phyloP scores from a whole-genome alignment of 352 stramenopile genomes.

The Thraustotheca clavata region DNA sequence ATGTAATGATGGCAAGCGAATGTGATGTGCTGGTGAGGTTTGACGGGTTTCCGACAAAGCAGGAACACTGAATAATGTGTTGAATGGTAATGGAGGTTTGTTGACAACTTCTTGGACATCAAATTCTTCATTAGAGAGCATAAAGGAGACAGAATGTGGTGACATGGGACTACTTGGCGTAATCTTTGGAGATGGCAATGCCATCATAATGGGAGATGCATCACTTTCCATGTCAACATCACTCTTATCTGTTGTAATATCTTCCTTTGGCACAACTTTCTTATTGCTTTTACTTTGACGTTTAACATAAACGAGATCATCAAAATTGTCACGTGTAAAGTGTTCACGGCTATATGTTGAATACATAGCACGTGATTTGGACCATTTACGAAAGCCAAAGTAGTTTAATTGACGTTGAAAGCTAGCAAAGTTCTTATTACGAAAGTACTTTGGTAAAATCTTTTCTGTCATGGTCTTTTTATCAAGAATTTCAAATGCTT shows the following conservation, averaged over 20 bases:
- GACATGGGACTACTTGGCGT: background rate
- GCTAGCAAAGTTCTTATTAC: conserved; percentile 94
- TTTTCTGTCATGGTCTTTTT: conserved; percentile 77
- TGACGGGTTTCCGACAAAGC: conserved; percentile 14
- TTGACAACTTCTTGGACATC: background rate
- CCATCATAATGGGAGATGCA: background rate
- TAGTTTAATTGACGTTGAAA: conserved; percentile 94
- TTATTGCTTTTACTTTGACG: conserved; percentile 43
- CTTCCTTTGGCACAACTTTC: conserved; percentile 2
- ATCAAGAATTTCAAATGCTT: conserved; percentile 80
- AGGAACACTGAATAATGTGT: conserved; percentile 11
- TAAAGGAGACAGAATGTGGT: background rate
- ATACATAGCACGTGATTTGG: conserved; percentile 61
- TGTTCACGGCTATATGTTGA: conserved; percentile 74
- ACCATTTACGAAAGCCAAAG: conserved; percentile 91
- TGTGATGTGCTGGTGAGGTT: background rate
- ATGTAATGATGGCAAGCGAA: conserved; percentile 14
- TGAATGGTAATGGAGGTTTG: background rate
- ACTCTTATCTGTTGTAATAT: conserved; percentile 16
- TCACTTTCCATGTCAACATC: conserved; percentile 21
- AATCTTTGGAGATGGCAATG: background rate
- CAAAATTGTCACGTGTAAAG: conserved; percentile 81
- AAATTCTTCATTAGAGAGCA: background rate
- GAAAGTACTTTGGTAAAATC: conserved; percentile 92
- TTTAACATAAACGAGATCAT: conserved; percentile 75